Conservation (phyloP, 2,329 filamentous ascomycete species). For the Ophiocordyceps sinensis region DNA sequence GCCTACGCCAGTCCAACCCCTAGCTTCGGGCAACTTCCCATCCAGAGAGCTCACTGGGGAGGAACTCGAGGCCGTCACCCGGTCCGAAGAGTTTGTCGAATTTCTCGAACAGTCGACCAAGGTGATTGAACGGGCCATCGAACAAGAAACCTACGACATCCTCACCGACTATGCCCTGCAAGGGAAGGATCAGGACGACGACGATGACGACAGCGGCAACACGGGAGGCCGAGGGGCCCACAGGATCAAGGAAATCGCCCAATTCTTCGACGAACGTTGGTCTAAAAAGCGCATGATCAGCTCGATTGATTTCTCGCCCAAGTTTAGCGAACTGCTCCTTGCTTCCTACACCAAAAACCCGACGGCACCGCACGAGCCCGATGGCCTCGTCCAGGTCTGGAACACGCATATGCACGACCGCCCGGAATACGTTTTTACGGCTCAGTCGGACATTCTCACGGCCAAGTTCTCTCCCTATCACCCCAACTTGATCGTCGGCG, state of each 20-base stretch:
- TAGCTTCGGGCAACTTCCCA: slow-evolving; percentile 47
- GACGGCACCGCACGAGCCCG: slow-evolving; percentile 82
- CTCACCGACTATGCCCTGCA: slow-evolving; percentile 85
- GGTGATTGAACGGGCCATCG: slow-evolving; percentile 87
- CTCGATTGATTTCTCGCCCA: slow-evolving; percentile 86
- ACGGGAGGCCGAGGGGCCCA: slow-evolving; percentile 56
- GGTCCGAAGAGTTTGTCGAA: slow-evolving; percentile 84
- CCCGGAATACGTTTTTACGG: slow-evolving; percentile 92
- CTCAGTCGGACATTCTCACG: slow-evolving; percentile 86
- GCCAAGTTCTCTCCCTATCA: slow-evolving; percentile 99
- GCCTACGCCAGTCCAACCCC: slow-evolving; percentile 8
- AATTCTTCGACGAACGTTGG: slow-evolving; percentile 92
- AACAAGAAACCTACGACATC: slow-evolving; percentile 85
- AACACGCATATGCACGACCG: slow-evolving; percentile 89
- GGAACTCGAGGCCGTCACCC: slow-evolving; percentile 79
- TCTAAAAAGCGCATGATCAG: slow-evolving; percentile 97
- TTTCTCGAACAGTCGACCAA: slow-evolving; percentile 95
- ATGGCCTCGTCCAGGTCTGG: slow-evolving; percentile 92
- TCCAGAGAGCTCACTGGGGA: slow-evolving; percentile 67
- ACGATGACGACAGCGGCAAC: slow-evolving; percentile 63
- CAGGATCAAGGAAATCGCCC: slow-evolving; percentile 72
- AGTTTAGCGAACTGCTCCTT: slow-evolving; percentile 84
- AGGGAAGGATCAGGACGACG: slow-evolving; percentile 61
- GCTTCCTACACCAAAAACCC: slow-evolving; percentile 97
- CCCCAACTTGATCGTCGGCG: slow-evolving; percentile 88